Percentiles rank a stretch among this genome's conserved stretches.
Conservation (phyloP, 1,284 basidiomycete species). For the Schizophyllum amplum region DNA sequence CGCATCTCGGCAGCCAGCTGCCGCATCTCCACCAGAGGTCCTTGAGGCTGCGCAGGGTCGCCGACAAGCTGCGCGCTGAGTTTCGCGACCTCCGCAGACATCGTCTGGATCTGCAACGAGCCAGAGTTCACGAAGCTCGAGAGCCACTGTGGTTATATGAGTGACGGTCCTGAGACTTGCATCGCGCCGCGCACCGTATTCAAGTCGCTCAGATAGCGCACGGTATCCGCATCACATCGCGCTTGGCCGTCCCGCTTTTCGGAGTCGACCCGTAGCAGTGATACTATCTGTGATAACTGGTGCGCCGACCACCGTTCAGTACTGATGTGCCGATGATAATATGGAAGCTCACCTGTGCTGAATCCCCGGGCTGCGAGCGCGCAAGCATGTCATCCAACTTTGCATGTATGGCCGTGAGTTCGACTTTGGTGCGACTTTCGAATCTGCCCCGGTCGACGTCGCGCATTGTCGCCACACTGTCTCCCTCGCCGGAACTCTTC, state of each 20-base stretch:
- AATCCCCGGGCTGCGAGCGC: background rate
- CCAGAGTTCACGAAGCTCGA: constrained; percentile 73
- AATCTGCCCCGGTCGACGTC: background rate
- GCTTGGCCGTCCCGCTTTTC: constrained; percentile 37
- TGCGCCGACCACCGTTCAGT: background rate
- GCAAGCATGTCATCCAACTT: background rate
- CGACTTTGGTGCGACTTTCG: background rate
- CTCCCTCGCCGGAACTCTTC: background rate
- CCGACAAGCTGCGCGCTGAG: constrained; percentile 46
- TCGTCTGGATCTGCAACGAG: constrained; percentile 57
- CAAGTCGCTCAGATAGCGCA: constrained; percentile 67
- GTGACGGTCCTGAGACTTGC: background rate
- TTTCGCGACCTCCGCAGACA: constrained; percentile 52
- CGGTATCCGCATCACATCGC: constrained; percentile 61
- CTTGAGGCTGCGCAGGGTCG: constrained; percentile 9
- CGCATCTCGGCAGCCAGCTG: constrained; percentile 32
- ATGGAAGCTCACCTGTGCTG: background rate
- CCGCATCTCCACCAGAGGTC: constrained; percentile 33
- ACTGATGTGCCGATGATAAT: background rate
- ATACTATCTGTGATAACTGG: constrained; percentile 36
- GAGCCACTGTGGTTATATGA: constrained; percentile 53
- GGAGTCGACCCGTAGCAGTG: constrained; percentile 36
- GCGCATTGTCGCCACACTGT: background rate
- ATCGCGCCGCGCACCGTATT: constrained; percentile 40
- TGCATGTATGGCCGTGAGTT: background rate